Evolutionary conservation across 148 eudicot species (phyloP).

Genomic region (Amaranthus hypochondriacus): DNA sequence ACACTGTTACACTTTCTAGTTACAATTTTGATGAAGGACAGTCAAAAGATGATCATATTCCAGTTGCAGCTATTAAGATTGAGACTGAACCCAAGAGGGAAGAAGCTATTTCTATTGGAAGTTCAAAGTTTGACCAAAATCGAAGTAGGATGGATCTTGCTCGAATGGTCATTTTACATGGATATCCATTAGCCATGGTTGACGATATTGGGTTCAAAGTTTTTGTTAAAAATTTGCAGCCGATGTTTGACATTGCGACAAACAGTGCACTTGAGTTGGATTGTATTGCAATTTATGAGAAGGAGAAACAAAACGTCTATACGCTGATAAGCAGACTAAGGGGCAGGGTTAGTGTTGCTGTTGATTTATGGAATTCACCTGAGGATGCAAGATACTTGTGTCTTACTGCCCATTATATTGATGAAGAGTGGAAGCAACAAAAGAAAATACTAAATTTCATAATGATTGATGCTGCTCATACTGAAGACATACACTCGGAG

Average conservation of each 20-base stretch:
- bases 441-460: constrained; percentile 75
- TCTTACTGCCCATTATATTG: constrained; percentile 78
- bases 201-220: constrained; percentile 84
- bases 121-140: constrained; percentile 80
- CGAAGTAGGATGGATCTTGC: constrained; percentile 84
- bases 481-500: constrained; percentile 79
- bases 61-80: constrained; percentile 47
- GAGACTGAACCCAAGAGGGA: constrained; percentile 72
- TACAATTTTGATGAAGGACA: constrained; percentile 51
- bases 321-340: constrained; percentile 50
- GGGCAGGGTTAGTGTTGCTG: constrained; percentile 73
- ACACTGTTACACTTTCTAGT: constrained; percentile 37
- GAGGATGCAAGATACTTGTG: constrained; percentile 69
- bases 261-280: constrained; percentile 62
- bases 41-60: constrained; percentile 58
- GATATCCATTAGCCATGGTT: constrained; percentile 86
- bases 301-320: constrained; percentile 71
- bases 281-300: constrained; percentile 61
- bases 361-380: constrained; percentile 78
- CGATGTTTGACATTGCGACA: constrained; percentile 62
- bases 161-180: constrained; percentile 90
- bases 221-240: constrained; percentile 91
- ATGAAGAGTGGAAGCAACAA: constrained; percentile 80
- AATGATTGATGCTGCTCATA: constrained; percentile 64
- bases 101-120: constrained; percentile 49